A percentile compares a stretch with the other conserved stretches of the same genome.
These are phyloP conservation scores for Mycena rosella DNA, from an alignment of 768 basidiomycete genomes.

Conservation along the genomic window DNA sequence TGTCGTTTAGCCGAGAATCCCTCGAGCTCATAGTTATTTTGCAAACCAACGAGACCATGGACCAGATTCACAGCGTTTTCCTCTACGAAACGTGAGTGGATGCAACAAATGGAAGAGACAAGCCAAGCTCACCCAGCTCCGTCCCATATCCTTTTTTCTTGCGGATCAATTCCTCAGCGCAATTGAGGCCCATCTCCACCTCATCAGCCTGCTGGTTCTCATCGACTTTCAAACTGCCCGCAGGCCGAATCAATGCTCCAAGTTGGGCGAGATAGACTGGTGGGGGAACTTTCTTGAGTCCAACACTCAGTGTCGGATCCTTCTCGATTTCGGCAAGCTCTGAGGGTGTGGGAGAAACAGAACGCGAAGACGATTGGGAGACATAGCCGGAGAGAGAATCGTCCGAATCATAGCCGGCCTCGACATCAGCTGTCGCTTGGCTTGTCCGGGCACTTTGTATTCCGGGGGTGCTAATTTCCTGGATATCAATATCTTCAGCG, in stretches of 20 bases:
- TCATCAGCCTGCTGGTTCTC: conserved; percentile 77
- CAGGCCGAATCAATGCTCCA: conserved; percentile 77
- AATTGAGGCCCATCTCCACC: conserved; percentile 83
- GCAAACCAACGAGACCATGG: conserved; percentile 77
- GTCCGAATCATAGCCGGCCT: conserved; percentile 76
- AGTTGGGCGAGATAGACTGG: conserved; percentile 95
- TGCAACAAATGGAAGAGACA: neutral
- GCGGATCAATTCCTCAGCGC: conserved; percentile 87
- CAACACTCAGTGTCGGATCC: conserved; percentile 85
- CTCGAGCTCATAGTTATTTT: conserved; percentile 88
- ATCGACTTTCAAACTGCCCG: conserved; percentile 61
- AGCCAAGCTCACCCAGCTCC: conserved; percentile 80
- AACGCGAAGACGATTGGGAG: conserved; percentile 74
- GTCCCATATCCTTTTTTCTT: conserved; percentile 88
- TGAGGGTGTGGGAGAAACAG: conserved; percentile 83
- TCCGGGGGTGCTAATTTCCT: conserved; percentile 26
- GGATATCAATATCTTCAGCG: conserved; percentile 17
- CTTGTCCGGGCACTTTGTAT: conserved; percentile 32
- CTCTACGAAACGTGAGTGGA: conserved; percentile 57
- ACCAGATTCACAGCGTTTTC: conserved; percentile 92
- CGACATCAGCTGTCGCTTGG: conserved; percentile 33
- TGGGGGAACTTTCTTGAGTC: conserved; percentile 74
- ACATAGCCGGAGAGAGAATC: conserved; percentile 89
- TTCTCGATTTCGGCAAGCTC: conserved; percentile 87
- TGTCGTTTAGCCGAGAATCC: conserved; percentile 84